Evolutionary conservation across 495 filamentous ascomycete genomes (phyloP).

Genomic region (Lichina pygmaea): DNA sequence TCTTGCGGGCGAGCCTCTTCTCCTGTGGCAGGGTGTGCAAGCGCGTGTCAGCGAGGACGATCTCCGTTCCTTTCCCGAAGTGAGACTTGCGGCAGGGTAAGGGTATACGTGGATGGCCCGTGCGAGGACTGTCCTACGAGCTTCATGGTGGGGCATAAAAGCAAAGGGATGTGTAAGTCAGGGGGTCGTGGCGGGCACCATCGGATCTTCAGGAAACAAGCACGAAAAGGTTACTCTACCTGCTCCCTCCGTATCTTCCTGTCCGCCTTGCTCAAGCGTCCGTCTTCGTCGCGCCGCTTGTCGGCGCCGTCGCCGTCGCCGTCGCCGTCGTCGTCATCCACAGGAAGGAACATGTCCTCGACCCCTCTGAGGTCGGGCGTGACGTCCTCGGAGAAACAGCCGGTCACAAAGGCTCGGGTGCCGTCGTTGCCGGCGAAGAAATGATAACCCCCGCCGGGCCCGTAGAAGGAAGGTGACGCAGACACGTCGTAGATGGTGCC

Average conservation of each 20-base stretch:
- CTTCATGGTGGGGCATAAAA: too few relatives aligned
- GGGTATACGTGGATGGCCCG: too few relatives aligned
- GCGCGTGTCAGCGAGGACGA: too few relatives aligned
- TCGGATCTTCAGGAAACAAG: too few relatives aligned
- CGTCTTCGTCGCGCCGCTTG: background rate
- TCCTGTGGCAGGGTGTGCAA: background rate
- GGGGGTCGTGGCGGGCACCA: too few relatives aligned
- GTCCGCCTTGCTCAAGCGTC: slow-evolving; percentile 8
- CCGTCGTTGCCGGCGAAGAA: slow-evolving; percentile 78
- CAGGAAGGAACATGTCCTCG: slow-evolving; percentile 67
- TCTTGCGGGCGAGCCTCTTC: slow-evolving; percentile 18
- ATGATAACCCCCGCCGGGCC: slow-evolving; percentile 66
- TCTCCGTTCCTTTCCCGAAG: too few relatives aligned
- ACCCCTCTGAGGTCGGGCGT: slow-evolving; percentile 62
- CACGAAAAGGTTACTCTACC: background rate
- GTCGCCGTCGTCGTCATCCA: slow-evolving; percentile 15
- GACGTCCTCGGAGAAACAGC: slow-evolving; percentile 70
- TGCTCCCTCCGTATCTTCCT: slow-evolving; percentile 4
- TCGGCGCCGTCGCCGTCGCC: slow-evolving; percentile 8
- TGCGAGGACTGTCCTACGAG: too few relatives aligned
- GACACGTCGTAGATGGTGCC: slow-evolving; percentile 87
- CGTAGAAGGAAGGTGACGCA: slow-evolving; percentile 47
- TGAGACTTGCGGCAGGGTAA: too few relatives aligned
- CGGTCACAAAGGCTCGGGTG: slow-evolving; percentile 79
- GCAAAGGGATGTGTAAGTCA: too few relatives aligned